Conservation (phyloP, 2,329 filamentous ascomycete species). For the Pezicula carpinea region DNA sequence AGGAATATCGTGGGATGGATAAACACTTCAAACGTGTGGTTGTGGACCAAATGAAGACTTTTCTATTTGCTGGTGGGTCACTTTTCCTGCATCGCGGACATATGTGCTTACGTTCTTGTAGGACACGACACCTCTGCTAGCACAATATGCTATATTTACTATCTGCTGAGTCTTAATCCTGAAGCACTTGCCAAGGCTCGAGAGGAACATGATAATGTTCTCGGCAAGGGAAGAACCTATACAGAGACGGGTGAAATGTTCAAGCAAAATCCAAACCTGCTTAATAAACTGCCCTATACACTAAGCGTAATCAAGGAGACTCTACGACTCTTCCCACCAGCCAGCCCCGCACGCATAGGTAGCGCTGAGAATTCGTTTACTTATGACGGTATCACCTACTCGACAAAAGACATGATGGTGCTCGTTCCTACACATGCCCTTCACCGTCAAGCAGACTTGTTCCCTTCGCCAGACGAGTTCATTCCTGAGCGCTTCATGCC, state of each 20-base stretch:
- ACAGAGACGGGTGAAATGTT: constrained; percentile 2
- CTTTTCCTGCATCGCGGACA: not conserved
- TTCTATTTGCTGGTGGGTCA: constrained; percentile 8
- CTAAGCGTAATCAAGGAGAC: constrained; percentile 12
- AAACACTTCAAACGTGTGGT: not conserved
- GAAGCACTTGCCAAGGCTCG: constrained; percentile 7
- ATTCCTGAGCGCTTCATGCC: constrained; percentile 43
- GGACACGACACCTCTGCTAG: constrained; percentile 2
- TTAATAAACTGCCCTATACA: constrained; percentile 14
- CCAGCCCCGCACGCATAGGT: constrained; percentile 8
- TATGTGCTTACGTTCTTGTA: not conserved
- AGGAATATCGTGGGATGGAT: not conserved
- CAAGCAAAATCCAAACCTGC: constrained; percentile 6
- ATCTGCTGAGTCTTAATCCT: constrained; percentile 11
- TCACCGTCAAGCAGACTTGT: constrained; percentile 35
- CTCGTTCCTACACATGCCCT: constrained; percentile 6
- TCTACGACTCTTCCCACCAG: constrained; percentile 12
- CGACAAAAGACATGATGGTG: constrained; percentile 8
- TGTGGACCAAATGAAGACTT: constrained; percentile 6
- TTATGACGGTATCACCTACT: constrained; percentile 9
- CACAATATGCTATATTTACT: constrained; percentile 3
- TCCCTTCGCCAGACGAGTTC: constrained; percentile 38
- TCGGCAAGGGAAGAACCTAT: constrained; percentile 3
- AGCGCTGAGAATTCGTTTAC: constrained; percentile 4
- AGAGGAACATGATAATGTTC: constrained; percentile 9